These are phyloP conservation scores for Penicillium sp. DNA, from an alignment of 2,329 filamentous ascomycete species.

Conservation along the genomic window DNA sequence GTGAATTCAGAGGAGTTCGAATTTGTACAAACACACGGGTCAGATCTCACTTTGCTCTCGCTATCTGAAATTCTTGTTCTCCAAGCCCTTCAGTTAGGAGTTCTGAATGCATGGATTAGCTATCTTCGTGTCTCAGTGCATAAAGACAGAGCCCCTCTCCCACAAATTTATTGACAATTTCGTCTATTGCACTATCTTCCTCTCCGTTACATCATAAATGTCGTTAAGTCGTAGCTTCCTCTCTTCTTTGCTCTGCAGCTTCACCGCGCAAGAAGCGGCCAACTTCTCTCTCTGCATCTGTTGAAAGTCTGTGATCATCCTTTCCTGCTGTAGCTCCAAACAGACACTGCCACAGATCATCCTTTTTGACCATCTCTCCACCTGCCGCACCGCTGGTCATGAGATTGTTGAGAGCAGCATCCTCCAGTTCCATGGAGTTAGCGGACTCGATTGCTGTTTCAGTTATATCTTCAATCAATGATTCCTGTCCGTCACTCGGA, in stretches of 20 bases:
- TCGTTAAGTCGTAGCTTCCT: conserved; percentile 5
- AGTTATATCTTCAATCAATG: conserved; percentile 38
- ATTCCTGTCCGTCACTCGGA: conserved; percentile 4
- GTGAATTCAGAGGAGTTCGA: neutral
- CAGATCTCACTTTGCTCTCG: neutral
- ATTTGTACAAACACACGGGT: neutral
- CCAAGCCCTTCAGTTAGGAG: neutral
- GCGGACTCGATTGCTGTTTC: conserved; percentile 75
- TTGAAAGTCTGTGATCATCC: conserved; percentile 18
- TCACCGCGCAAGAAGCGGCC: conserved; percentile 57
- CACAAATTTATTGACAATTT: neutral
- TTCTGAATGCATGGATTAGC: neutral
- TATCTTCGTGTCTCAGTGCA: neutral
- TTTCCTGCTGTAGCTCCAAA: conserved; percentile 64
- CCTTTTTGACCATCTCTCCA: conserved; percentile 77
- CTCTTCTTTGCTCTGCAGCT: conserved; percentile 55
- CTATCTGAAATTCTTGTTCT: neutral
- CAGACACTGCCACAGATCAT: conserved; percentile 85
- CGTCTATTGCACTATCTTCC: neutral
- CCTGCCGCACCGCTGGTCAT: conserved; percentile 70
- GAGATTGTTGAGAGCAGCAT: conserved; percentile 69
- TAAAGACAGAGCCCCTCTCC: neutral
- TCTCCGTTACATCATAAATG: neutral
- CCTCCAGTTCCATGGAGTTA: conserved; percentile 81
- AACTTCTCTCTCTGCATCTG: conserved; percentile 49